Percentiles rank a stretch among this genome's conserved stretches.
These are phyloP conservation scores for Kodamaea alishanica DNA, from an alignment of 1,139 yeast genomes.

Conservation along the genomic window DNA sequence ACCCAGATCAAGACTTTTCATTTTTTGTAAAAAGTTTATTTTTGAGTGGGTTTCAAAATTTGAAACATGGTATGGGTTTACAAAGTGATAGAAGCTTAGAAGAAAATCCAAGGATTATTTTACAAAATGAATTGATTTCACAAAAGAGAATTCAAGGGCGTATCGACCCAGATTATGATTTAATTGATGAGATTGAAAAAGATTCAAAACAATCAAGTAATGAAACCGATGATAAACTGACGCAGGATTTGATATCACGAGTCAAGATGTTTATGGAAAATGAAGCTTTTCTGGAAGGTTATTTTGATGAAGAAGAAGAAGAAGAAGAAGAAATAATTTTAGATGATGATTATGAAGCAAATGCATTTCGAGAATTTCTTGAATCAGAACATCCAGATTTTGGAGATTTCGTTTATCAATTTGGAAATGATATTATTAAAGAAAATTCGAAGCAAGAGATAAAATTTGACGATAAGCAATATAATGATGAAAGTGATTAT, in stretches of 20 bases:
- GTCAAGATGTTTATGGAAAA: slow-evolving; percentile 7
- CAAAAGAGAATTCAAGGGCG: slow-evolving; percentile 2
- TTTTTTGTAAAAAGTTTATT: not conserved
- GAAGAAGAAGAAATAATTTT: slow-evolving; percentile 2
- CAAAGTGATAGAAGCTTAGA: not conserved
- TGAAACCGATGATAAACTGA: slow-evolving; percentile 2
- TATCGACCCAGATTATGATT: slow-evolving; percentile 2
- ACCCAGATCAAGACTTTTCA: not conserved
- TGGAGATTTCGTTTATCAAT: slow-evolving; percentile 7
- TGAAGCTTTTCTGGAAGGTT: slow-evolving; percentile 4
- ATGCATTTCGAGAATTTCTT: slow-evolving; percentile 3
- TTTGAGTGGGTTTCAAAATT: slow-evolving; percentile 1
- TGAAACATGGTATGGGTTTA: not conserved
- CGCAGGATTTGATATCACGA: slow-evolving; percentile 3
- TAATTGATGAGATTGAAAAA: slow-evolving; percentile 1
- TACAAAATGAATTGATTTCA: slow-evolving; percentile 7
- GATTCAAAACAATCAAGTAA: slow-evolving; percentile 4
- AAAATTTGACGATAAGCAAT: slow-evolving; percentile 1
- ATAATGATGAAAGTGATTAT: slow-evolving; percentile 18
- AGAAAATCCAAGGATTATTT: slow-evolving; percentile 5
- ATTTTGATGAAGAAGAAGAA: slow-evolving; percentile 2
- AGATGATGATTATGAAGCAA: slow-evolving; percentile 3
- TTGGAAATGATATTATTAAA: too few relatives aligned
- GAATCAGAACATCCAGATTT: slow-evolving; percentile 13
- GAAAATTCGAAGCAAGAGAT: slow-evolving; percentile 4